These are phyloP conservation scores for Didymosphaeria variabile DNA, from an alignment of 2,329 filamentous ascomycete species.

Conservation along the genomic window DNA sequence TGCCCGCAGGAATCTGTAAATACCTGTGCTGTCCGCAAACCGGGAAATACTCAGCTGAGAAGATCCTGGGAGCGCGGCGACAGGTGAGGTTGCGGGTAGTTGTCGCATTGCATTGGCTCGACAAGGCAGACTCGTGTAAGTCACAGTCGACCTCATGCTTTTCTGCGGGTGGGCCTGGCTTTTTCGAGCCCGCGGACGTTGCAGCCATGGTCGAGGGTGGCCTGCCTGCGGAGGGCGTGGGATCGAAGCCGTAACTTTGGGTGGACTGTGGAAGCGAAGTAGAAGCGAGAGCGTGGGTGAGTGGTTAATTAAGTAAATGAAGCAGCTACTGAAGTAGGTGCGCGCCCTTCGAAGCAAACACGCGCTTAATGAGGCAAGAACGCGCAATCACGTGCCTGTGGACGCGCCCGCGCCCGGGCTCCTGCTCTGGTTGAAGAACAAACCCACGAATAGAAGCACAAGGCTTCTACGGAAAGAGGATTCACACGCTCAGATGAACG, in stretches of 20 bases:
- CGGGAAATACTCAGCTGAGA: not conserved
- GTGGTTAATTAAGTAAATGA: not conserved
- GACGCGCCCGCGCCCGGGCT: not conserved
- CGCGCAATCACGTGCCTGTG: not conserved
- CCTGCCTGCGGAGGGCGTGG: not conserved
- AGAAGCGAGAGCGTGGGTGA: not conserved
- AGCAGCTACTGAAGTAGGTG: no score
- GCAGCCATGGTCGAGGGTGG: not conserved
- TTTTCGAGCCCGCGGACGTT: not conserved
- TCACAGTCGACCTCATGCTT: not conserved
- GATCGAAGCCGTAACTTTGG: not conserved
- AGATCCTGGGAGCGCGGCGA: slow-evolving; percentile 14
- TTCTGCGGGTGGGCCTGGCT: not conserved
- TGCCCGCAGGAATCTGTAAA: slow-evolving; percentile 13
- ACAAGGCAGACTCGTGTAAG: not conserved
- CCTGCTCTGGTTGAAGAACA: not conserved
- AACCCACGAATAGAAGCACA: no score
- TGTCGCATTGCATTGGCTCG: not conserved
- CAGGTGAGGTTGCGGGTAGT: not conserved
- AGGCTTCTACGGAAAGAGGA: no score
- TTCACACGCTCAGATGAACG: no score
- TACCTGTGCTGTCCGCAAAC: slow-evolving; percentile 6
- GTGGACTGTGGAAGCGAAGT: not conserved
- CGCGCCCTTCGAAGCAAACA: not conserved
- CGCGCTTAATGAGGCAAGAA: not conserved